Evolutionary conservation across 305 asterid genomes (phyloP).

Genomic region (Lippia alba): DNA sequence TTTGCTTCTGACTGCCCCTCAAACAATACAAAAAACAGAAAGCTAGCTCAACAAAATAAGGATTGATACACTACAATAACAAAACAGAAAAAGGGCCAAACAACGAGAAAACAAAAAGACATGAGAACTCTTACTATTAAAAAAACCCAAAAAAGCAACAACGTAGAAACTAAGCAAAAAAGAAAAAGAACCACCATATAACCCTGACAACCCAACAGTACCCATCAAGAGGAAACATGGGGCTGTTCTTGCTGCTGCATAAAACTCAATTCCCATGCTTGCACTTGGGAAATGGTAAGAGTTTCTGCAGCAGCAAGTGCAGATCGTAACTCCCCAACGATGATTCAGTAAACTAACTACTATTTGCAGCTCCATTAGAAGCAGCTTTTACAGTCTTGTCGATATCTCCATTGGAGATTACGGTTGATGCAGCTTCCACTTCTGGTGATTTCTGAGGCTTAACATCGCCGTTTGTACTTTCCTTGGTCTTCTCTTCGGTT

Average conservation of each 20-base stretch:
- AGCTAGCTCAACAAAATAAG: conserved; percentile 42
- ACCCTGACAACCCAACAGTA: conserved; percentile 40
- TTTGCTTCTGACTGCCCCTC: conserved; percentile 40
- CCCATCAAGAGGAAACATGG: conserved; percentile 38
- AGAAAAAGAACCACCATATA: conserved; percentile 21
- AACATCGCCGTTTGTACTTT: conserved; percentile 31
- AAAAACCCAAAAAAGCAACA: conserved; percentile 9
- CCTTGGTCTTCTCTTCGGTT: conserved; percentile 43
- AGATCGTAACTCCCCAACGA: conserved; percentile 31
- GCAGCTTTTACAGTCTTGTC: conserved; percentile 22
- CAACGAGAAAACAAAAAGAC: not conserved
- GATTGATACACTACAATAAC: conserved; percentile 24
- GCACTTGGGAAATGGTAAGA: too few relatives aligned
- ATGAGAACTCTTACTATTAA: too few relatives aligned
- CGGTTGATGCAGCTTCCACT: conserved; percentile 33
- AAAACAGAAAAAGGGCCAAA: not conserved
- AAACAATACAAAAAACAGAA: conserved; percentile 23
- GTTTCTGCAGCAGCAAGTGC: not conserved
- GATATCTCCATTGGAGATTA: conserved; percentile 24
- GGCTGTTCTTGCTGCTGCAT: conserved; percentile 4
- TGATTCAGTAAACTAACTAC: conserved; percentile 40
- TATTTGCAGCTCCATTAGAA: conserved; percentile 44
- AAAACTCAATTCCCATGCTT: not conserved
- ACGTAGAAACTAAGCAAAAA: conserved; percentile 1
- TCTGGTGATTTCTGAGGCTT: conserved; percentile 36